Evolutionary conservation across 1,284 basidiomycete species (phyloP).

Genomic region (Rhodofomes roseus): DNA sequence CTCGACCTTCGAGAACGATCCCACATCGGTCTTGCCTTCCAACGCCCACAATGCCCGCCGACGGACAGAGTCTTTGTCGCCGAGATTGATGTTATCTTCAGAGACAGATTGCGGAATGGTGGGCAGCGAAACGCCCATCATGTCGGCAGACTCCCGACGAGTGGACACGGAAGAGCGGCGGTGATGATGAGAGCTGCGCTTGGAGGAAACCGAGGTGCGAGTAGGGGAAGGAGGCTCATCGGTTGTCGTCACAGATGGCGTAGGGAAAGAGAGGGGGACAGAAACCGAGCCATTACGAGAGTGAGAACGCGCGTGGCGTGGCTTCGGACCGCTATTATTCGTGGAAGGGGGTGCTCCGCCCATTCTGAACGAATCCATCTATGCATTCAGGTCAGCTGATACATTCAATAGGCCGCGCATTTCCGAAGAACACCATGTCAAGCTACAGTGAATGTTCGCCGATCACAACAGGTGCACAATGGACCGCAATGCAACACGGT

Average conservation of each 20-base stretch:
- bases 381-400: background rate
- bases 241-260: conserved; percentile 28
- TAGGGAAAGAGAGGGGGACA: conserved; percentile 20
- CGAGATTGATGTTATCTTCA: conserved; percentile 63
- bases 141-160: conserved; percentile 74
- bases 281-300: conserved; percentile 57
- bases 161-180: conserved; percentile 84
- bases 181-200: conserved; percentile 73
- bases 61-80: conserved; percentile 73
- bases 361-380: conserved; percentile 61
- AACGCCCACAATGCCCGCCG: conserved; percentile 75
- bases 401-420: background rate
- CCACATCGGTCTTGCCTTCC: conserved; percentile 68
- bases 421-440: too few relatives aligned
- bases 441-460: background rate
- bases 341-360: conserved; percentile 27
- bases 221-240: conserved; percentile 32
- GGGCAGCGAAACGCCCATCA: conserved; percentile 74
- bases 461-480: background rate
- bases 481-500: too few relatives aligned
- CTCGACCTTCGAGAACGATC: conserved; percentile 65
- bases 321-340: conserved; percentile 28
- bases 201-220: conserved; percentile 35
- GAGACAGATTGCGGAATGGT: conserved; percentile 51
- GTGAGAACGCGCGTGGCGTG: conserved; percentile 62